These are phyloP conservation scores for Tremella yokohamensis DNA, from an alignment of 768 basidiomycete species.

Conservation along the genomic window DNA sequence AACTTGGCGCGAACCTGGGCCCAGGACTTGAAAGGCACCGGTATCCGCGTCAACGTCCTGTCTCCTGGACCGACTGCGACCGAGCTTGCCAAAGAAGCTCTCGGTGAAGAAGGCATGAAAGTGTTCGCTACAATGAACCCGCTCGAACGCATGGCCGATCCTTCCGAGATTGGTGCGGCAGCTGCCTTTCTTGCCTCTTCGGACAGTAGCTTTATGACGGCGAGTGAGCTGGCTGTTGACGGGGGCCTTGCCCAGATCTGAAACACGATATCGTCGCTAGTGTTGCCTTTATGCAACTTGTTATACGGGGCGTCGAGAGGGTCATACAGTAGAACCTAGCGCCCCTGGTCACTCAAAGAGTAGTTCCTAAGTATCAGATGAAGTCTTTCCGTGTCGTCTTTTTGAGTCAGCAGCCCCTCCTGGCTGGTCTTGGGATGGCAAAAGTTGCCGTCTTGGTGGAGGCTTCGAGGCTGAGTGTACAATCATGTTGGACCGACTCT, in stretches of 20 bases:
- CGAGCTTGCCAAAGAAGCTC: conserved; percentile 5
- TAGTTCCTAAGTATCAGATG: too few relatives aligned
- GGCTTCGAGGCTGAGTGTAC: too few relatives aligned
- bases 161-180: conserved; percentile 6
- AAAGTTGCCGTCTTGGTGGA: too few relatives aligned
- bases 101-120: conserved; percentile 7
- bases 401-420: too few relatives aligned
- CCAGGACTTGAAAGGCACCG: conserved; percentile 5
- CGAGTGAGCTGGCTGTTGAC: conserved; percentile 7
- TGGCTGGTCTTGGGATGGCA: too few relatives aligned
- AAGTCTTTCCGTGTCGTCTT: too few relatives aligned
- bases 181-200: conserved; percentile 10
- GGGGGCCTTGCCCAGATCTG: conserved; percentile 8
- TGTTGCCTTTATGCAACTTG: too few relatives aligned
- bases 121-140: conserved; percentile 2
- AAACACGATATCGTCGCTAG: too few relatives aligned
- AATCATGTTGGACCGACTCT: too few relatives aligned
- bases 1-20: conserved; percentile 7
- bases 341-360: too few relatives aligned
- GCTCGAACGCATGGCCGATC: conserved; percentile 12
- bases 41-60: conserved; percentile 6
- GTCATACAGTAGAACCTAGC: too few relatives aligned
- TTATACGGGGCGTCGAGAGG: too few relatives aligned
- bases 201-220: conserved; percentile 13
- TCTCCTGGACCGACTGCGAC: conserved; percentile 10